A percentile compares a stretch with the other conserved stretches of the same genome.
phyloP scores from a whole-genome alignment of 139 green algal species.

The Protoeuglena noctilucae region DNA sequence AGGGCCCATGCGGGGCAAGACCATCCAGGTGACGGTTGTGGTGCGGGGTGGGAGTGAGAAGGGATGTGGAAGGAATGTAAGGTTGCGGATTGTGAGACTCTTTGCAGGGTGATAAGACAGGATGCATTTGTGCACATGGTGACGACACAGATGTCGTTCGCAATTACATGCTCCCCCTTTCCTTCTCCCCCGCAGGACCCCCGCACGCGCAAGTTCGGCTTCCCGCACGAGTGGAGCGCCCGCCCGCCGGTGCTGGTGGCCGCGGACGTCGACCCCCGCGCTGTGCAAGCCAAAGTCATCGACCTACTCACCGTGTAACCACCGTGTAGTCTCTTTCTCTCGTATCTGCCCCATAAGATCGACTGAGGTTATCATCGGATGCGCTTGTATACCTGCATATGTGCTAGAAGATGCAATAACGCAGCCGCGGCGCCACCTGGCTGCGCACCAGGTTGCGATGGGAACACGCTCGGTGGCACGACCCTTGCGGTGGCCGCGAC shows the following conservation, averaged over 20 bases:
- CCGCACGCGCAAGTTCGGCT: not conserved
- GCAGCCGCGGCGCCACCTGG: too few relatives aligned
- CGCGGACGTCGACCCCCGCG: conserved; percentile 16
- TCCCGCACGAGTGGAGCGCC: conserved; percentile 32
- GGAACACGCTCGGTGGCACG: too few relatives aligned
- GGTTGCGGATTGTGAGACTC: not conserved
- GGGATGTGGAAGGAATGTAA: not conserved
- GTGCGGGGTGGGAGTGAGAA: not conserved
- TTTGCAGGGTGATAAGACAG: not conserved
- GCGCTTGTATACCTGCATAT: too few relatives aligned
- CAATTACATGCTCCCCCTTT: not conserved
- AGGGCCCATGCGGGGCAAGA: conserved; percentile 31
- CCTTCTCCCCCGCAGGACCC: not conserved
- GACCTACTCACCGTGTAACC: too few relatives aligned
- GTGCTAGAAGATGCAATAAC: too few relatives aligned
- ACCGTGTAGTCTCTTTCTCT: too few relatives aligned
- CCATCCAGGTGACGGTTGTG: conserved; percentile 36
- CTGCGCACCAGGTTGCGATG: too few relatives aligned
- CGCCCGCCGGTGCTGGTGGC: conserved; percentile 30
- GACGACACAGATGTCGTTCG: too few relatives aligned
- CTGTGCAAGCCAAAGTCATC: conserved; percentile 16
- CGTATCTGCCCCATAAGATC: too few relatives aligned
- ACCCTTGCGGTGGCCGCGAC: too few relatives aligned
- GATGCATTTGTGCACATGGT: not conserved
- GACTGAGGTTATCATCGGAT: too few relatives aligned